phyloP scores from a whole-genome alignment of 208 protist genomes.

The Tritrichomonas musculus region DNA sequence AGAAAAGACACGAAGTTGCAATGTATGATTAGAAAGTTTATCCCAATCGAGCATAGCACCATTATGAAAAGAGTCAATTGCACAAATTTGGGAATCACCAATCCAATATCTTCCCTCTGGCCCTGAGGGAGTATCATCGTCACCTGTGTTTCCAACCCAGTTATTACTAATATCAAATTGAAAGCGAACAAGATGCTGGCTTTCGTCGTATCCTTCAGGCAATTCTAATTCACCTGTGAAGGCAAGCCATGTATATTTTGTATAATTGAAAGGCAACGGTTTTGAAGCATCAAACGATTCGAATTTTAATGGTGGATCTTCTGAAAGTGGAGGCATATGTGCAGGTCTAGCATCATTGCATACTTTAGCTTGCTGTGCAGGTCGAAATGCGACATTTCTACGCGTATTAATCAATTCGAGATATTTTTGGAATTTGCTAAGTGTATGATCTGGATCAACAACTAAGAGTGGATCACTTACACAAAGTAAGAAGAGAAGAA shows the following conservation, averaged over 20 bases:
- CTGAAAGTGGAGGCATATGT: too few species aligned
- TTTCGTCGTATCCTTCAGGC: background rate
- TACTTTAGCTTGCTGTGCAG: background rate
- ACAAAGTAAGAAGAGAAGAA: too few species aligned
- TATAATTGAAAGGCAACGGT: background rate
- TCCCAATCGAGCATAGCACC: background rate
- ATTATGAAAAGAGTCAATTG: background rate
- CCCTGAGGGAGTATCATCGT: background rate
- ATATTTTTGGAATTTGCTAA: conserved; percentile 16
- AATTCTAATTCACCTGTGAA: background rate
- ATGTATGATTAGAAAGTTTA: background rate
- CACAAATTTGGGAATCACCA: background rate
- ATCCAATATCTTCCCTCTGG: background rate
- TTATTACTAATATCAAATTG: background rate
- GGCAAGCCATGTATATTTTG: background rate
- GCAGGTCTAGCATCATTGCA: background rate
- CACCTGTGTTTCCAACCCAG: background rate
- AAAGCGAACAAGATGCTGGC: background rate
- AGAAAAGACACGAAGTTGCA: background rate
- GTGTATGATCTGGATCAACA: background rate
- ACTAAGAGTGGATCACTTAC: too few species aligned
- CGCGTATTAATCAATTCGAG: background rate
- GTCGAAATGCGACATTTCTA: background rate
- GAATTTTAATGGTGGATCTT: background rate
- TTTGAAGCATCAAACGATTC: background rate